Evolutionary conservation across 2,329 filamentous ascomycete genomes (phyloP).

Genomic region (Leptographium procerum): DNA sequence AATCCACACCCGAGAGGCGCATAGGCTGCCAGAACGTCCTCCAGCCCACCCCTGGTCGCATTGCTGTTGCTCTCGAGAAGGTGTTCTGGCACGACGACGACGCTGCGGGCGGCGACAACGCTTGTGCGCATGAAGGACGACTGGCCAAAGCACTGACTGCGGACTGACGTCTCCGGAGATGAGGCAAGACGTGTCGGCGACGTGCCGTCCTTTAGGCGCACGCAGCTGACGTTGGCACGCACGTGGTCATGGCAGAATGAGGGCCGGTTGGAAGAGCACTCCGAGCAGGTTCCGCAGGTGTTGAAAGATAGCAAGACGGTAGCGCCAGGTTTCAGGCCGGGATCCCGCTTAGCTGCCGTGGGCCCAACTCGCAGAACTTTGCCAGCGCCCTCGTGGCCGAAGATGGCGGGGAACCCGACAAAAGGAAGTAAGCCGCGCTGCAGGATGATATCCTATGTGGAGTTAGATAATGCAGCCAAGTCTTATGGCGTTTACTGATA

Average conservation of each 20-base stretch:
- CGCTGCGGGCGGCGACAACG: conserved; percentile 14
- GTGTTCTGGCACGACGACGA: conserved; percentile 16
- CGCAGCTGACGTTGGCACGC: neutral
- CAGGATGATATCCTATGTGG: conserved; percentile 14
- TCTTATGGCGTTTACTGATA: too few relatives aligned
- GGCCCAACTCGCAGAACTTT: conserved; percentile 68
- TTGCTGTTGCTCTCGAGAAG: neutral
- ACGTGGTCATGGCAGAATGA: conserved; percentile 17
- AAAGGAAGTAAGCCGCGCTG: conserved; percentile 12
- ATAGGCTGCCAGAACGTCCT: conserved; percentile 9
- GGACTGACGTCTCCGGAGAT: conserved; percentile 9
- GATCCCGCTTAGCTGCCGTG: conserved; percentile 13
- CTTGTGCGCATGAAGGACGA: conserved; percentile 17
- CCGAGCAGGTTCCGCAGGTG: conserved; percentile 20
- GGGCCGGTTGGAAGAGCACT: conserved; percentile 17
- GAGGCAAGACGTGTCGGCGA: conserved; percentile 10
- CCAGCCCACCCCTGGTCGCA: neutral
- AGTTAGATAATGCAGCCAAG: too few relatives aligned
- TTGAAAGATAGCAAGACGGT: conserved; percentile 23
- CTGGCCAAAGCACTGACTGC: conserved; percentile 22
- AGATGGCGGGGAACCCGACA: conserved; percentile 14
- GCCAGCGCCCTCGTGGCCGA: conserved; percentile 64
- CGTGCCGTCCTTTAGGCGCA: conserved; percentile 9
- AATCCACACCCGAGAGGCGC: conserved; percentile 31
- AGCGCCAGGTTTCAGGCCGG: conserved; percentile 19